Conservation (phyloP, 371 early-diverging fungal species). For the Batkoa obscura region DNA sequence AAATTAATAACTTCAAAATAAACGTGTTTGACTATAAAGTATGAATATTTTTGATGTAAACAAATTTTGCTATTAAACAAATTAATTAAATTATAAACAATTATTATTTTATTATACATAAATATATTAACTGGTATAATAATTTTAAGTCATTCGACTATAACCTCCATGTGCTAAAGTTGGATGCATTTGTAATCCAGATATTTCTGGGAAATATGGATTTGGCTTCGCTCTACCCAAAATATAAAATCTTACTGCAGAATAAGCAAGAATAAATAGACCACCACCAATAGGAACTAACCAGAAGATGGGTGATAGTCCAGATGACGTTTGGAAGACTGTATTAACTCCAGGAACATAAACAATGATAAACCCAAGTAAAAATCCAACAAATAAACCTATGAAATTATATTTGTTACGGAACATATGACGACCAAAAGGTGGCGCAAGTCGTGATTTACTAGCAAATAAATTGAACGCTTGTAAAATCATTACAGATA, state of each 20-base stretch:
- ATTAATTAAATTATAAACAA: too few relatives aligned
- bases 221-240: slow-evolving; percentile 32
- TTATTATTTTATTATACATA: too few relatives aligned
- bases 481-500: slow-evolving; percentile 65
- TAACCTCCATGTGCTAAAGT: slow-evolving; percentile 13
- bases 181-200: slow-evolving; percentile 49
- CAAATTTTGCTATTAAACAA: too few relatives aligned
- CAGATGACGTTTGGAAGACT: slow-evolving; percentile 38
- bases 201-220: slow-evolving; percentile 42
- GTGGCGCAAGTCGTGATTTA: slow-evolving; percentile 54
- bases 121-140: too few relatives aligned
- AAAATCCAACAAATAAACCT: slow-evolving; percentile 35
- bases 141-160: too few relatives aligned
- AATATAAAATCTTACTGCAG: slow-evolving; percentile 35
- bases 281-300: slow-evolving; percentile 68
- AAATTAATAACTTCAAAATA: too few relatives aligned
- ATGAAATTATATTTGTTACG: slow-evolving; percentile 44
- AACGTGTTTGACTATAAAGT: too few relatives aligned
- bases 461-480: slow-evolving; percentile 82
- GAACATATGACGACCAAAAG: slow-evolving; percentile 63
- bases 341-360: slow-evolving; percentile 62
- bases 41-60: too few relatives aligned
- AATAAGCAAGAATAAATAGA: slow-evolving; percentile 45
- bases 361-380: slow-evolving; percentile 42
- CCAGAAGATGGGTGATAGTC: slow-evolving; percentile 46